phyloP scores from a whole-genome alignment of 208 protist genomes.

The Leishmania arabica region DNA sequence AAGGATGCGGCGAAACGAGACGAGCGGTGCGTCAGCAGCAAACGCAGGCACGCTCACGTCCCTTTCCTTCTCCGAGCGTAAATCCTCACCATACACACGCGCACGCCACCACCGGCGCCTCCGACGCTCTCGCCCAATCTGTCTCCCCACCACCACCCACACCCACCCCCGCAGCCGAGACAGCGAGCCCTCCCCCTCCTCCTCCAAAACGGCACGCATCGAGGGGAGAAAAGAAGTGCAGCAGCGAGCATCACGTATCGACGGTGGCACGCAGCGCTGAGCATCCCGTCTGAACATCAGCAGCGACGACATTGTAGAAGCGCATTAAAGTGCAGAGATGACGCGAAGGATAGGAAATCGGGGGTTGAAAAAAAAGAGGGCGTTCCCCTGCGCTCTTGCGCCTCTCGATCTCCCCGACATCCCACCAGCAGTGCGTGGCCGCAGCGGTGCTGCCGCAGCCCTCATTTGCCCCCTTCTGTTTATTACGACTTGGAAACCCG shows the following conservation, averaged over 20 bases:
- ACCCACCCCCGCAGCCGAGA: not conserved
- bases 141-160: not conserved
- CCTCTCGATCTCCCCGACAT: not conserved
- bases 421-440: not conserved
- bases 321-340: not conserved
- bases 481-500: slow-evolving; percentile 19
- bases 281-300: not conserved
- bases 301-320: not conserved
- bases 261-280: not conserved
- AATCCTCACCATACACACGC: not conserved
- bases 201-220: not conserved
- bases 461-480: too few relatives aligned
- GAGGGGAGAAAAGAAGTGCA: not conserved
- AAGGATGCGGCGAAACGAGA: not conserved
- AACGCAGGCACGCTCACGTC: not conserved
- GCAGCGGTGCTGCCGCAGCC: not conserved
- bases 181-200: not conserved
- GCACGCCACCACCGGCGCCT: not conserved
- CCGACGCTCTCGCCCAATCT: not conserved
- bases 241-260: not conserved
- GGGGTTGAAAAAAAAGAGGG: not conserved
- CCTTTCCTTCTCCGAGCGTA: not conserved
- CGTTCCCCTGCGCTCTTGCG: not conserved
- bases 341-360: not conserved
- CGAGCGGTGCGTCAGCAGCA: not conserved